Evolutionary conservation across 352 stramenopile species (phyloP), one percentile per base, ranked within the genome.

Genomic region (Thraustochytrium sp.): DNA sequence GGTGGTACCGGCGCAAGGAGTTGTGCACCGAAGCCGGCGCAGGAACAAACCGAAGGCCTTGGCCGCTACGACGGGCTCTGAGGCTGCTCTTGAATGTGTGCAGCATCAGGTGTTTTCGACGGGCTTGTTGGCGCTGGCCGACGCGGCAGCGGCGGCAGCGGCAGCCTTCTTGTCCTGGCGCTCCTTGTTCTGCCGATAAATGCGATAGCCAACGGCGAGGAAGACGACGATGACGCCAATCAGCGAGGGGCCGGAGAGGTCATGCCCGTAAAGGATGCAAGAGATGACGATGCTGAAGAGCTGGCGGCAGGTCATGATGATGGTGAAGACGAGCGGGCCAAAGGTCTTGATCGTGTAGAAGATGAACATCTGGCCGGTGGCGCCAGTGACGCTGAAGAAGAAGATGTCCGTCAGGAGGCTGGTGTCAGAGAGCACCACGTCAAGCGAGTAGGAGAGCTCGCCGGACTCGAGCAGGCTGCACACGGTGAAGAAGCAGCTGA

Each of bases 311-410:
- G 97, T 99, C 48, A 97, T 99, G 84, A 99, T 98, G 44, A 97
- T 99, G 46, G 96, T 98, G 87, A 87, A 82, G 18, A 87, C 85
- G 48, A 99, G 91, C 53, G 97, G 94, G 87, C 97, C 97, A 89
- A 99, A 99, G 86, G 97, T 92, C 84, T 96, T 93, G 86, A 99
- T 97, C 31, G 96, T 99, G 85, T 97, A 98, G 92, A 98, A 99
- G 90, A 99, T 99, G 88, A 99, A 99, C 89, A 97, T 98, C 88
- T 99, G 96, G 34, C 97, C 97, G 62, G 98, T 88, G 38, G 96
- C 96, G 76, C 92, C 97, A 88, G 93, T 98, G 74, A 98, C 84
- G 36, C 94, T 95, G 87, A 98, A 98, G 87, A 85, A n/a, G 21
- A 85, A 36, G 77, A 85, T 85, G 13, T 85, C 37, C 54, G 21